Evolutionary conservation across 306 rosid genomes (phyloP), one percentile per base, ranked within the genome.

Genomic region (Betula pendula): DNA sequence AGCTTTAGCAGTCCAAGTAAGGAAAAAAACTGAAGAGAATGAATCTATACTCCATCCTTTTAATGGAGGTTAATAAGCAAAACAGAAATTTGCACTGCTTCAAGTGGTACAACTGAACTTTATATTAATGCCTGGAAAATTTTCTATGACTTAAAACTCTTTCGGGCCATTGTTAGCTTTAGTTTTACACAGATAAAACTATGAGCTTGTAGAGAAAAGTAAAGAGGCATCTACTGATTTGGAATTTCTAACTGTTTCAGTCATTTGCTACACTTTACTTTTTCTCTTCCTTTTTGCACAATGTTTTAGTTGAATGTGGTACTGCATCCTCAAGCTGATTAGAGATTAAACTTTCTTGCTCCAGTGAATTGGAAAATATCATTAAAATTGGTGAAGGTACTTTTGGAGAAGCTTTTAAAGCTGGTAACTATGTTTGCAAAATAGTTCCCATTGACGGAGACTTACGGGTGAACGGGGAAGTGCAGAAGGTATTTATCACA

Each of bases 321-420:
- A 42, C 69, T 38, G 69, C 49, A 75, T 73, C 63, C 72, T 72
- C 77, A 59, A 73, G 80, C 66, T 81, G 69, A 79, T 82, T 44
- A 66, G 35, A 16, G 74, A 33, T 15, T 35, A 12, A 25, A 11
- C 51, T 82, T 77, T 80, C 52, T 74, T 86, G 84, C 76, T 65
- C 58, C 89, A 92, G 97, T 77, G 85, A 81, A 38, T 85, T 85
- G 14, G 82, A 87, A 77, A 84, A 79, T 40, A 83, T 92, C 62
- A 84, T 80, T 48, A 95, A 95, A 87, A 47, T 91, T 75, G 99
- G 99, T 13, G 99, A 95, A 85, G 99, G 99, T 71, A 95, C 99
- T 38, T 92, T 63, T 75, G 97, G 97, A 77, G 97, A 95, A 84
- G 99, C 97, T 81, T 92, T 95, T 77, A 92, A 79, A 88, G 89